Percentiles rank a stretch among this genome's conserved stretches.
Conservation (phyloP, 2,329 filamentous ascomycete species). For the Colletotrichum sp. region DNA sequence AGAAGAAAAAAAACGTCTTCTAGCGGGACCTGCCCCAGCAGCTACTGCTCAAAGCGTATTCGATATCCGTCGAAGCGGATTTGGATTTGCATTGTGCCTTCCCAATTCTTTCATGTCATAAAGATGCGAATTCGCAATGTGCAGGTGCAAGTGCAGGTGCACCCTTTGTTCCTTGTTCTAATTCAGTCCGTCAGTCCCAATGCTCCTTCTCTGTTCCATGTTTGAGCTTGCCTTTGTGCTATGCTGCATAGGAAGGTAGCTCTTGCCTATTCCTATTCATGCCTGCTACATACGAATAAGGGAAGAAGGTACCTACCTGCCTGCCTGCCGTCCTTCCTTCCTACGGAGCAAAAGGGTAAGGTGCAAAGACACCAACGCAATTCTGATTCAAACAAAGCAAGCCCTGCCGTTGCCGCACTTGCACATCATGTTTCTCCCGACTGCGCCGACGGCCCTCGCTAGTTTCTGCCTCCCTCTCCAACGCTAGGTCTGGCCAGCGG, state of each 20-base stretch:
- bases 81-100: not conserved
- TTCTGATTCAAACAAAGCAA: not conserved
- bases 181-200: not conserved
- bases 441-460: not conserved
- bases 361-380: not conserved
- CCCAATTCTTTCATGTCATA: not conserved
- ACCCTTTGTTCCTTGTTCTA: not conserved
- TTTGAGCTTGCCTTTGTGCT: not conserved
- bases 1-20: not conserved
- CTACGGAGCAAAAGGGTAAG: not conserved
- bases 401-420: not conserved
- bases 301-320: not conserved
- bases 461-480: not conserved
- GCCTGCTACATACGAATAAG: not conserved
- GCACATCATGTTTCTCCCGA: not conserved
- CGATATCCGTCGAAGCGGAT: not conserved
- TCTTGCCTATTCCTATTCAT: not conserved
- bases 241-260: not conserved
- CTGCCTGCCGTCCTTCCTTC: not conserved
- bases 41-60: not conserved
- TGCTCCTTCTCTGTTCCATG: not conserved
- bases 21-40: not conserved
- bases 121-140: not conserved
- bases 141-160: not conserved
- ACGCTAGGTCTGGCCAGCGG: not conserved